Evolutionary conservation across 148 eudicot species (phyloP).

Genomic region (Bassia scoparia): DNA sequence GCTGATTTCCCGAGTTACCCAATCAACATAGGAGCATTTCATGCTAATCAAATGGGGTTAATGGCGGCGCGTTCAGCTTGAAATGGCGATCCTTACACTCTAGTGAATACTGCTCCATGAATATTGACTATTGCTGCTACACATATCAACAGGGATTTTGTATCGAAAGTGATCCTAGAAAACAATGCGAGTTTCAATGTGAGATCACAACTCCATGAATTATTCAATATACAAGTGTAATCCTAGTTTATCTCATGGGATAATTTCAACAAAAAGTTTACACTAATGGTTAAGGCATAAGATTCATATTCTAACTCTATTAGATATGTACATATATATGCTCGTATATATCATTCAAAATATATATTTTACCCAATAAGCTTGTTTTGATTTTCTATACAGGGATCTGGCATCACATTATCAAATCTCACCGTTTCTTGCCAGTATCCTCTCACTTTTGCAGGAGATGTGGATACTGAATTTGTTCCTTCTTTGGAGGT

Average conservation of each 20-base stretch:
- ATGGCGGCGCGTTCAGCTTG: conserved; percentile 61
- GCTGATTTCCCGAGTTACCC: conserved; percentile 47
- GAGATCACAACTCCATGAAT: background rate
- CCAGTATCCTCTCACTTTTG: conserved; percentile 50
- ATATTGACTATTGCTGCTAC: conserved; percentile 64
- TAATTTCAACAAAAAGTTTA: too few species aligned
- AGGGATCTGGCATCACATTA: conserved; percentile 59
- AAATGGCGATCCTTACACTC: conserved; percentile 47
- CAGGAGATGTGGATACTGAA: conserved; percentile 43
- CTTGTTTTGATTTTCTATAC: conserved; percentile 7
- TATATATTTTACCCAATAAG: too few species aligned
- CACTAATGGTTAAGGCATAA: too few species aligned
- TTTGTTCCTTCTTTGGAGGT: conserved; percentile 57
- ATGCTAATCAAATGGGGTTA: conserved; percentile 60
- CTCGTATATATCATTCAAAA: too few species aligned
- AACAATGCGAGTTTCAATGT: conserved; percentile 43
- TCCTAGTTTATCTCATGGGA: too few species aligned
- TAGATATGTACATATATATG: too few species aligned
- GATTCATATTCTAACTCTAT: too few species aligned
- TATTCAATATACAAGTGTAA: too few species aligned
- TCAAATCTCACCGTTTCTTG: conserved; percentile 38
- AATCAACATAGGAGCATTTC: conserved; percentile 62
- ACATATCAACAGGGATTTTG: conserved; percentile 52
- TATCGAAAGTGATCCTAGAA: conserved; percentile 42
- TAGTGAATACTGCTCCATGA: conserved; percentile 70